Conservation (phyloP, 306 rosid genomes). For the Glycine latifolia region DNA sequence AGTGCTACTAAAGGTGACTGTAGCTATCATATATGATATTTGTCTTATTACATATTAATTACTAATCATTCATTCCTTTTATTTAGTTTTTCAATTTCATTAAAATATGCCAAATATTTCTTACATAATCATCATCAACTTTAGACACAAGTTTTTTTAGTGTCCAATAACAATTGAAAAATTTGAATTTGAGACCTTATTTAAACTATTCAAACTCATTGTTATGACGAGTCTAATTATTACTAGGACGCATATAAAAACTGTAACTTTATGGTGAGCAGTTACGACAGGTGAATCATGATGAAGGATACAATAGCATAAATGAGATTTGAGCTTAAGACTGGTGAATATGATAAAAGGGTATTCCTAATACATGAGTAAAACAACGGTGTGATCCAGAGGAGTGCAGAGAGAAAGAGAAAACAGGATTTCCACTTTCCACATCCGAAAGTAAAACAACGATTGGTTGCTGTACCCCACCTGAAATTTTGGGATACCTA, state of each 20-base stretch:
- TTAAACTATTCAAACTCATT: background rate
- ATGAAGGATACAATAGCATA: no score
- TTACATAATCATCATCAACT: background rate
- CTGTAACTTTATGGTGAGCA: conserved; percentile 11
- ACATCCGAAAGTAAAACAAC: conserved; percentile 38
- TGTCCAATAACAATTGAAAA: no score
- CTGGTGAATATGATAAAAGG: conserved; percentile 15
- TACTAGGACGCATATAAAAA: background rate
- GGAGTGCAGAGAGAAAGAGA: conserved; percentile 33
- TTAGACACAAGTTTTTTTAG: background rate
- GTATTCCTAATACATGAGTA: conserved; percentile 24
- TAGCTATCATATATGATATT: background rate
- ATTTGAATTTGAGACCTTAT: background rate
- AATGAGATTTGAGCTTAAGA: no score
- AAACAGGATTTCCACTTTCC: conserved; percentile 37
- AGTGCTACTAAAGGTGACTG: background rate
- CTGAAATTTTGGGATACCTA: conserved; percentile 35
- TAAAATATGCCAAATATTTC: conserved; percentile 35
- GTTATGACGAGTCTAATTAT: background rate
- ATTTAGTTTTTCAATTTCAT: conserved; percentile 5
- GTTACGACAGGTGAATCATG: conserved; percentile 8
- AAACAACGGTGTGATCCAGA: conserved; percentile 39
- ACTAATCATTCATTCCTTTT: background rate
- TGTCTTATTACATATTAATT: background rate
- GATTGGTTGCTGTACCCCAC: conserved; percentile 34